phyloP scores from a whole-genome alignment of 768 basidiomycete genomes.

The Kwoniella sp. region DNA sequence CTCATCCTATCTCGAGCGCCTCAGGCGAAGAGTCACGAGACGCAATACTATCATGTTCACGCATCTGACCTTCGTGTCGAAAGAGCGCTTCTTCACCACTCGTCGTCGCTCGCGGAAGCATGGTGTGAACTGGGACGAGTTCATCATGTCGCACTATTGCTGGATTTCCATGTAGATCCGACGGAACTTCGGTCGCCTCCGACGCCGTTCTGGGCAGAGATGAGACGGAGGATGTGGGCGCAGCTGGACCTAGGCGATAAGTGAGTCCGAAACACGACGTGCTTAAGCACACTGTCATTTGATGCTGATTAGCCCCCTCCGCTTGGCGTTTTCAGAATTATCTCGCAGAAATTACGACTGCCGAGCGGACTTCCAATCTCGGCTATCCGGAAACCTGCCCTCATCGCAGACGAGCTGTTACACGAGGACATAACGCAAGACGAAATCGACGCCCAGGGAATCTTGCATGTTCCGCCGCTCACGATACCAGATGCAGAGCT shows the following conservation, averaged over 20 bases:
- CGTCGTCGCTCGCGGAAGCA: slow-evolving; percentile 1
- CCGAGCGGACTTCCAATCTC: not conserved
- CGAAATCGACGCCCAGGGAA: slow-evolving; percentile 1
- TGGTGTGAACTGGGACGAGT: slow-evolving; percentile 7
- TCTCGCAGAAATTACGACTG: not conserved
- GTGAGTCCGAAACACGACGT: slow-evolving; percentile 10
- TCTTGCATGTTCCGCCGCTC: not conserved
- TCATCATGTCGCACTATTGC: not conserved
- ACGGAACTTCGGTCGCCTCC: not conserved
- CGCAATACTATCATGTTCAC: slow-evolving; percentile 18
- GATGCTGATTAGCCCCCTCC: too few relatives aligned
- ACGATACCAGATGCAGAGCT: not conserved
- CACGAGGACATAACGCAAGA: slow-evolving; percentile 17
- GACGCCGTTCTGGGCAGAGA: slow-evolving; percentile 10
- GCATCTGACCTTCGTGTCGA: slow-evolving; percentile 3
- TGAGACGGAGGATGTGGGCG: slow-evolving; percentile 19
- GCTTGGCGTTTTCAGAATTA: slow-evolving; percentile 12
- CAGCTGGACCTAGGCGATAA: not conserved
- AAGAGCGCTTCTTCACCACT: not conserved
- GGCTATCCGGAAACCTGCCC: slow-evolving; percentile 1
- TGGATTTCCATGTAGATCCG: slow-evolving; percentile 14
- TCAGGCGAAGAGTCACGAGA: not conserved
- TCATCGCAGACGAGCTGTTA: slow-evolving; percentile 12
- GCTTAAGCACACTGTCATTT: too few relatives aligned
- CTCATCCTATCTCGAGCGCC: not conserved